Evolutionary conservation across 2,329 filamentous ascomycete genomes (phyloP).

Genomic region (Gaeumannomyces tritici): DNA sequence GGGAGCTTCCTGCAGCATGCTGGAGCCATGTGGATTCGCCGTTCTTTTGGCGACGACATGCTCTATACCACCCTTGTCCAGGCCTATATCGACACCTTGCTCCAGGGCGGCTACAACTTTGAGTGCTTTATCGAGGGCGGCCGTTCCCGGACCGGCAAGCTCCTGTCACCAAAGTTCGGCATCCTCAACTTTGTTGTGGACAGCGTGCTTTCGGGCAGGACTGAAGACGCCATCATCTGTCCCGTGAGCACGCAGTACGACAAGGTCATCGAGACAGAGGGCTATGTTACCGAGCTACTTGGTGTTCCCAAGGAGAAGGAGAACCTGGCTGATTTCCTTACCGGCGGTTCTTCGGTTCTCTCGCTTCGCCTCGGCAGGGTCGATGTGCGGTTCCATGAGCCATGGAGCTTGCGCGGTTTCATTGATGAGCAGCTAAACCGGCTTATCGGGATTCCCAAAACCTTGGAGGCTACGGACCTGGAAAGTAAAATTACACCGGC

Average conservation of each 20-base stretch:
- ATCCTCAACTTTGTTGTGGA: slow-evolving; percentile 89
- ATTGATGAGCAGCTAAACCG: slow-evolving; percentile 65
- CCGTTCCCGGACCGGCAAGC: slow-evolving; percentile 83
- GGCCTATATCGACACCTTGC: slow-evolving; percentile 84
- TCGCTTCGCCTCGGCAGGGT: slow-evolving; percentile 84
- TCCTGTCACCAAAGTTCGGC: slow-evolving; percentile 89
- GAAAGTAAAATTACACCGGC: slow-evolving; percentile 37
- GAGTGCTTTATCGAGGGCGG: slow-evolving; percentile 98
- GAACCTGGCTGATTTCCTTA: slow-evolving; percentile 83
- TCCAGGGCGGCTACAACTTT: slow-evolving; percentile 87
- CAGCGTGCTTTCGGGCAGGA: slow-evolving; percentile 76
- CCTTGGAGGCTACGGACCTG: slow-evolving; percentile 27
- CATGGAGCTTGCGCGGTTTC: slow-evolving; percentile 82
- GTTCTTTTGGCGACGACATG: slow-evolving; percentile 85
- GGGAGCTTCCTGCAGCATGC: slow-evolving; percentile 88
- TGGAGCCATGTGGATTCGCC: slow-evolving; percentile 93
- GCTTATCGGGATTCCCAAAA: slow-evolving; percentile 38
- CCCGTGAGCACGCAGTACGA: slow-evolving; percentile 97
- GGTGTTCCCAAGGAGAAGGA: slow-evolving; percentile 95
- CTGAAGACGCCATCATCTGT: slow-evolving; percentile 85
- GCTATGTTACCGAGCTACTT: slow-evolving; percentile 88
- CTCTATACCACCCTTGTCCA: slow-evolving; percentile 91
- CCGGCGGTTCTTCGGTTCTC: slow-evolving; percentile 72
- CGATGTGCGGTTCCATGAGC: slow-evolving; percentile 91
- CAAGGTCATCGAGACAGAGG: slow-evolving; percentile 96